Evolutionary conservation across 148 eudicot genomes (phyloP).

Genomic region (Cornus florida): DNA sequence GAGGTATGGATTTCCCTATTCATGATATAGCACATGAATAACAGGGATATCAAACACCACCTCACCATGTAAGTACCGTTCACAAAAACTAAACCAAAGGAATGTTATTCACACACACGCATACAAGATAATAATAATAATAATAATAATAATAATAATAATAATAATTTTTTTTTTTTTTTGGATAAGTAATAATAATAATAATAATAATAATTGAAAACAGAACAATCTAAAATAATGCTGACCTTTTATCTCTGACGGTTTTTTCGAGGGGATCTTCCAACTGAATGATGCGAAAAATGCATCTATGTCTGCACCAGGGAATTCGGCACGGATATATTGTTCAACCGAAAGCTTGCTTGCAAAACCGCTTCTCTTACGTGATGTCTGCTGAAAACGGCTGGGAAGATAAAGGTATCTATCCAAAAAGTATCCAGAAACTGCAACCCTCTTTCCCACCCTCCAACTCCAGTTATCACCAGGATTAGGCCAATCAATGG

Average conservation of each 20-base stretch:
- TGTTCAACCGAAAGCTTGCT: slow-evolving; percentile 63
- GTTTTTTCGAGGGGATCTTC: slow-evolving; percentile 63
- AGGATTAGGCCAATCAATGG: slow-evolving; percentile 63
- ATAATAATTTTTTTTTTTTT: too few species aligned
- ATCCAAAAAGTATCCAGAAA: slow-evolving; percentile 64
- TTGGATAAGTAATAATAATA: too few species aligned
- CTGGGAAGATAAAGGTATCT: slow-evolving; percentile 72
- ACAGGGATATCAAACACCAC: background rate
- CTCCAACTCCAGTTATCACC: slow-evolving; percentile 87
- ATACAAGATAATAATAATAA: too few species aligned
- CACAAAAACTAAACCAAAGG: background rate
- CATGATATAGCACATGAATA: background rate
- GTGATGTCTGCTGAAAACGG: slow-evolving; percentile 34
- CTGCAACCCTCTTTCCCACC: slow-evolving; percentile 58
- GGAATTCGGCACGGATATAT: slow-evolving; percentile 46
- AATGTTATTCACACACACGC: background rate
- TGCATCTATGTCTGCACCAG: slow-evolving; percentile 48
- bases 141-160: background rate
- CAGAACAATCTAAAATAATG: background rate
- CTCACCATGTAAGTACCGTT: background rate
- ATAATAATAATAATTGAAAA: background rate
- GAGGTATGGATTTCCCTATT: slow-evolving; percentile 1
- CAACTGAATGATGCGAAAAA: slow-evolving; percentile 77
- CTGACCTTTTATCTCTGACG: slow-evolving; percentile 44
- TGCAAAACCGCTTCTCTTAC: slow-evolving; percentile 39